phyloP scores from a whole-genome alignment of 1,139 yeast genomes.

The Arxiozyma bovina region DNA sequence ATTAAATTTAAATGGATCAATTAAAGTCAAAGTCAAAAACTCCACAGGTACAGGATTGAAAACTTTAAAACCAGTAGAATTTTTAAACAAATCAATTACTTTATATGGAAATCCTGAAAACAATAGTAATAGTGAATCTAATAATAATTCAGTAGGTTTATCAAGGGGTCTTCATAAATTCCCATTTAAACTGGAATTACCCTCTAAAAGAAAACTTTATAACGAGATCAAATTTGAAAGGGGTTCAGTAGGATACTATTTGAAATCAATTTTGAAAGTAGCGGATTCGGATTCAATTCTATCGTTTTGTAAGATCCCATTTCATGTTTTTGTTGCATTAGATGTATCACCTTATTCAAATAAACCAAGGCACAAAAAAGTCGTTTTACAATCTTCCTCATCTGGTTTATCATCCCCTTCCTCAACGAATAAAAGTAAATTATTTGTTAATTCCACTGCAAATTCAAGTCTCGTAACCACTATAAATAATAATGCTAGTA shows the following conservation, averaged over 20 bases:
- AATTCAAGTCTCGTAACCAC: background rate
- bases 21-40: constrained; percentile 41
- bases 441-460: background rate
- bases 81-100: constrained; percentile 57
- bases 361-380: constrained; percentile 56
- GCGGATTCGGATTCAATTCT: constrained; percentile 10
- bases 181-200: constrained; percentile 74
- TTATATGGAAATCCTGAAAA: constrained; percentile 49
- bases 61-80: constrained; percentile 33
- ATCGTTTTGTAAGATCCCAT: constrained; percentile 41
- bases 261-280: constrained; percentile 45
- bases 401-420: background rate
- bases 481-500: background rate
- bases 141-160: constrained; percentile 19
- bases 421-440: background rate
- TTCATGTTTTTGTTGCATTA: constrained; percentile 61
- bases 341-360: constrained; percentile 58
- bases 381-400: constrained; percentile 43
- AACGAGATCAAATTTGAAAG: constrained; percentile 78
- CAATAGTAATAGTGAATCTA: background rate
- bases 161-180: constrained; percentile 80
- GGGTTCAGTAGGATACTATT: constrained; percentile 65
- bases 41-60: constrained; percentile 23
- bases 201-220: constrained; percentile 48
- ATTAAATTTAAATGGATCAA: constrained; percentile 46